Evolutionary conservation across 768 basidiomycete genomes (phyloP), one percentile per base, ranked within the genome.

Genomic region (Trametes meyenii): DNA sequence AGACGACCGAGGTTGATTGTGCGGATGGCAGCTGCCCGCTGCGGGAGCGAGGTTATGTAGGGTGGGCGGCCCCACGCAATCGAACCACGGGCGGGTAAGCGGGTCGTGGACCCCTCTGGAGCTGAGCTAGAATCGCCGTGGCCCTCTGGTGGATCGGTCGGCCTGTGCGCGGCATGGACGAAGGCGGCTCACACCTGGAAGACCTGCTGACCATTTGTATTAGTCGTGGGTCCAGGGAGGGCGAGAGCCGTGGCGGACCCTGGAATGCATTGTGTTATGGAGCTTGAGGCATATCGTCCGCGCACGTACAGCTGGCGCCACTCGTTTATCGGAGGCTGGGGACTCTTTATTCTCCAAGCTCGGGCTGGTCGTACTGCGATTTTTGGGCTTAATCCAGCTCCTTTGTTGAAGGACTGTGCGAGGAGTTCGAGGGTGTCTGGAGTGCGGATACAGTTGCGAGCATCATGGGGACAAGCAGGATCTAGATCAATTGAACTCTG

Each of bases 141-240:
- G 61, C 61, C 29, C 61, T 58, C 56, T 54, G 61, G 58, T 49
- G 39, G 61, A 53, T 26, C 24, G 40, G 26, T 10, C 49, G 61
- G 50, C 48, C 11, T 3, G 14, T 17, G 33, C 13, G 45, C 48
- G 21, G 46, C 54, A 50, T 38, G 45, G 24, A 24, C 1, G 26
- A 14, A 17, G 40, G 16, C 49, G 21, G 26, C 16, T 33, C 29
- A 8, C 29, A 33, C 29, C 29, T 33, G 29, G 29, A 33, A 33
- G 29, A 33, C 46, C 60, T 55, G 60, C 36, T 61, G 60, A 61
- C 36, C 54, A 61, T 61, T 61, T 61, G 60, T 61, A 61, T 55
- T 51, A 48, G 38, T 1, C 26, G 17, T 40, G 16, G 46, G 19
- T 49, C 60, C 38, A 50, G 54, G 48, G 48, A 42, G 61, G 50